Evolutionary conservation across 2,329 filamentous ascomycete genomes (phyloP).

Genomic region (Ambrosiella xylebori): DNA sequence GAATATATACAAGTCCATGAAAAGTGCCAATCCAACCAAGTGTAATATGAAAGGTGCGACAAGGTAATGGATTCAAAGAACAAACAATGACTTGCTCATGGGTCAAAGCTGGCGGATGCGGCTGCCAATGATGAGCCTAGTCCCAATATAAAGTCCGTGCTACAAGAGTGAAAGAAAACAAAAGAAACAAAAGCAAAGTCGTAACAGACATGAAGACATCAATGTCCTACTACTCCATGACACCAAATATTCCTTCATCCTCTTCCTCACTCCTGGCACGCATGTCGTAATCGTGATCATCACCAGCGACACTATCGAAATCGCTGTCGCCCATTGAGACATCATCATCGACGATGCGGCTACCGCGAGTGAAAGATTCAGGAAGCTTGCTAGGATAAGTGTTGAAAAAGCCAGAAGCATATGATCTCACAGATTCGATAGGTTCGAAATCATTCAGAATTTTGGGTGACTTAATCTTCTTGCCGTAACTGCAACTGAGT

Average conservation of each 20-base stretch:
- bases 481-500: conserved; percentile 78
- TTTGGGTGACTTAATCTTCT: conserved; percentile 32
- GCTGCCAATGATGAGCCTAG: not conserved
- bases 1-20: not conserved
- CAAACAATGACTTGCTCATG: not conserved
- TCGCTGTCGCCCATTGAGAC: conserved; percentile 53
- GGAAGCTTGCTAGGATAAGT: conserved; percentile 43
- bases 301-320: conserved; percentile 41
- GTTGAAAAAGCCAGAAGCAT: conserved; percentile 46
- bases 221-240: conserved; percentile 60
- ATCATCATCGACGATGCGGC: conserved; percentile 19
- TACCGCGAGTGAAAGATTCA: conserved; percentile 43
- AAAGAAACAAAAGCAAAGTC: conserved; percentile 1
- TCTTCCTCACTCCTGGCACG: conserved; percentile 65
- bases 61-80: not conserved
- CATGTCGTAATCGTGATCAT: conserved; percentile 47
- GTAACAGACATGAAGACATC: conserved; percentile 1
- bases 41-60: not conserved
- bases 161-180: not conserved
- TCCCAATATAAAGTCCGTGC: not conserved
- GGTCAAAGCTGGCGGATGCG: not conserved
- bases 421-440: conserved; percentile 39
- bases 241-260: conserved; percentile 87
- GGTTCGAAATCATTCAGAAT: conserved; percentile 60
- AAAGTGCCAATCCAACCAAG: not conserved